Evolutionary conservation across 345 rosid genomes (phyloP).

Genomic region (Microcos paniculata): DNA sequence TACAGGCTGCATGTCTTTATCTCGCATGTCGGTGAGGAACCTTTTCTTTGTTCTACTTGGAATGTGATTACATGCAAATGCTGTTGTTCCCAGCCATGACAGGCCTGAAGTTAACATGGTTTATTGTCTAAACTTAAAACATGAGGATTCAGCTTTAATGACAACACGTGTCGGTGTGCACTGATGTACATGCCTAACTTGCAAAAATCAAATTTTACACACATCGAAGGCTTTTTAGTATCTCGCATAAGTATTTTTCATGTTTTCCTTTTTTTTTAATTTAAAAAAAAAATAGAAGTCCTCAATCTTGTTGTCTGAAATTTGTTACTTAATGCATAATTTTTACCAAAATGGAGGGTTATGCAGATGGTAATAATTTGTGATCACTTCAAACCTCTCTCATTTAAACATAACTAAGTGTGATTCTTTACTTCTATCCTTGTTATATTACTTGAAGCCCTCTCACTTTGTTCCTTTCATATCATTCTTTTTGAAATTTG

Average conservation of each 20-base stretch:
- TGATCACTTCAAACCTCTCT: background rate
- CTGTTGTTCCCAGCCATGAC: background rate
- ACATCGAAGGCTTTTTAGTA: background rate
- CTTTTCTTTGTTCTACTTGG: slow-evolving; percentile 9
- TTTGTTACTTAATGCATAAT: background rate
- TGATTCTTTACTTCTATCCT: background rate
- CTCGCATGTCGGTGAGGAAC: slow-evolving; percentile 80
- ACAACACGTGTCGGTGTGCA: background rate
- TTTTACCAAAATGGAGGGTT: background rate
- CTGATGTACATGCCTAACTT: background rate
- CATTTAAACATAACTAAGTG: background rate
- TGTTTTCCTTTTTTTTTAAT: background rate
- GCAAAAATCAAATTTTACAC: background rate
- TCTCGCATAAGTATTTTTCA: background rate
- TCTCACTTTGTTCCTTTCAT: background rate
- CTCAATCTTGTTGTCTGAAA: background rate
- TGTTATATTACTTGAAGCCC: background rate
- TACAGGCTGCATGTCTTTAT: slow-evolving; percentile 83
- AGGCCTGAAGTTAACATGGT: background rate
- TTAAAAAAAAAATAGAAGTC: no score
- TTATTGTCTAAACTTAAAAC: background rate
- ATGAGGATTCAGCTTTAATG: background rate
- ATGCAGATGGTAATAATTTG: background rate
- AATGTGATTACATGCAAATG: background rate
- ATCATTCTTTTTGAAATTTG: background rate